Base-by-base conservation (phyloP, 2,329 filamentous ascomycete species). In the Penicillium sclerotiorum region DNA sequence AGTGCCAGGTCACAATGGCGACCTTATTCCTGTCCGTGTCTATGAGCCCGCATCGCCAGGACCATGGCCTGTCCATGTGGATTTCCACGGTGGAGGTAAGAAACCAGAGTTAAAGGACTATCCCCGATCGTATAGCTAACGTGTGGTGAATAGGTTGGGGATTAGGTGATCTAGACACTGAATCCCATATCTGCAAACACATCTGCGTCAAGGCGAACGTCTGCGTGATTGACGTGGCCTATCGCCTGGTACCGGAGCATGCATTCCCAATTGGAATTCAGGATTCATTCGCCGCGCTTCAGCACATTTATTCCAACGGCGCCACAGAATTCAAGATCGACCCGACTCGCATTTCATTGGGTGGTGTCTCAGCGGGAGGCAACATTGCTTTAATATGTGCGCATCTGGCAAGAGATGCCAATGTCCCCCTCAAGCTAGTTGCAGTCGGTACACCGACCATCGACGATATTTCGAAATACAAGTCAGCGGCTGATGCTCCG, bases 181-280 rank as follows among this genome's bases (percentile, higher is more conserved):
- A 80, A 64, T 66, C 72, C 3, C 72, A 78, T 54, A 74, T 80
- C 47, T 79, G 76, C 69, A 68, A 70, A 44, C 76, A 79, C 55
- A 67, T 80, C 20, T 77, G 73, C 61, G 64, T 68, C 22, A 66
- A 72, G 38, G 73, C 73, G 18, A 65, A 68, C 21, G 77, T 77
- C 22, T 70, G 68, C 12, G 76, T 81, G 22, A 69, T 82, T 46
- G 76, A 80, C 55, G 74, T 81, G 9, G 77, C 63, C n/a, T 82
- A 81, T 57, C 73, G 79, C 4, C 71, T 80, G 1, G 75, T 79
- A 0, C 79, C 79, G 8, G 78, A 81, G 59, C 60, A 73, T 53
- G 64, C 73, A 5, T 80, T 78, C 49, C 79, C 79, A n/a, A 71
- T 72, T 12, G 69, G 68, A 23, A 70, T 77, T 15, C 71, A 76